Evolutionary conservation across 2,329 filamentous ascomycete genomes (phyloP), one percentile per base, ranked within the genome.

Genomic region (Pseudocercospora fijiensis): DNA sequence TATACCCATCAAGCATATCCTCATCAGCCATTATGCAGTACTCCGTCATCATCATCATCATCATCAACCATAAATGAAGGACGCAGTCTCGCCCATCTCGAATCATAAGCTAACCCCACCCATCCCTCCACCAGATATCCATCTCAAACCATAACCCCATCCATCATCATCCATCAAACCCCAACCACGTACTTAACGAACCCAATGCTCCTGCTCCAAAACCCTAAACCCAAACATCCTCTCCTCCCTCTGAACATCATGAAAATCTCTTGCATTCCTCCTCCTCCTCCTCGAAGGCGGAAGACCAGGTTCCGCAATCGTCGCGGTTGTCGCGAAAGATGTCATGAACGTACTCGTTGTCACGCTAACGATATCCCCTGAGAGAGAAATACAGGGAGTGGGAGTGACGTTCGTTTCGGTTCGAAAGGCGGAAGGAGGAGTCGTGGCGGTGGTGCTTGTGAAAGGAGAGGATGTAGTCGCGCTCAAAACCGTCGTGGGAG

Each of bases 231-330:
- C 26, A 24, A 24, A 27, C 26, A 24, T 27, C 37, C 16, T 41
- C 37, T 41, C 37, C 37, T 41, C 37, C 13, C 37, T 41, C 37
- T 18, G n/a, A 2, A 41, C 16, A 41, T 41, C 37, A 18, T n/a
- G n/a, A 18, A 53, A 53, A 10, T 53, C 49, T 24, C 49, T 53
- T 24, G 49, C 49, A 53, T 16, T 53, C 49, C 49, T 53, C 49
- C 49, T 53, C 49, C 49, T 53, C 49, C 11, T 4, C 26, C 24
- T 49, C 45, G 45, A 18, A 41, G 37, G 5, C 16, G 37, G 37
- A 8, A 41, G 37, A 2, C 37, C 37, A 18, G 37, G 37, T 18
- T 41, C 37, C 16, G 37, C 37, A 41, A 41, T 41, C 5, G 37
- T n/a, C n/a, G n/a, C n/a, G n/a, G n/a, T n/a, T n/a, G 26, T 53